Base-by-base conservation (phyloP, 805 yeast genomes). In the Candida insectorum region DNA sequence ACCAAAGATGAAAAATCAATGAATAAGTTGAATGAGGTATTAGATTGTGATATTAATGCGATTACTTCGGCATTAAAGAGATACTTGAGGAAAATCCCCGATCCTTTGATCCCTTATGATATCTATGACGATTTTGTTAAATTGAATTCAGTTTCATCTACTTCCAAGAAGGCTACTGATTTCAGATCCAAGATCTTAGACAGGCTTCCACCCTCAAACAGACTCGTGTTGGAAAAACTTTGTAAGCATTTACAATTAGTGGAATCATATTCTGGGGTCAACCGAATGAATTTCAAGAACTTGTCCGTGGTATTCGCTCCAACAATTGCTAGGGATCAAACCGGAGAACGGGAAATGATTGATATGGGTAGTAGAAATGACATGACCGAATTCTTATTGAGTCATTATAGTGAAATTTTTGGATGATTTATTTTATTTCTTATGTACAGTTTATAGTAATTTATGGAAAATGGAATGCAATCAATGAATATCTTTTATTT, bases 271-370 rank as follows among this genome's bases (percentile, higher is more conserved):
- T 67, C 76, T 28, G 57, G 56, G 9, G 52, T 59, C 27, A 93
- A 89, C 54, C 71, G 89, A 55, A 93, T 93, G 98, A 85, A 75
- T 26, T 66, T 74, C 47, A 79, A 79, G 56, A 88, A 93, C 49
- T 60, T 93, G 33, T 81, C 96, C 0, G 86, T 93, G 27, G 96
- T 91, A 6, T 93, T 93, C 68, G 95, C 96, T 1, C 97, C 98
- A 3, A 87, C 96, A 6, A 61, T 93, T 27, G 81, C 88, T 0
- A 71, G 95, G 30, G 95, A 87, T 48, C 62, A 71, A 39, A 71
- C 78, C 25, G 89, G 95, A 6, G 87, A 83, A 44, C 73, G 81
- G 34, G 98, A 93, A 56, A 76, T 93, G 55, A 51, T 69, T 34
- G 97, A 93, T 56, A 86, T 87, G 84, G 83, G 82, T 16, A 71